Percentiles rank a stretch among this genome's conserved stretches.
These are phyloP conservation scores for Metschnikowia continentalis DNA, from an alignment of 805 yeast genomes.

Conservation along the genomic window DNA sequence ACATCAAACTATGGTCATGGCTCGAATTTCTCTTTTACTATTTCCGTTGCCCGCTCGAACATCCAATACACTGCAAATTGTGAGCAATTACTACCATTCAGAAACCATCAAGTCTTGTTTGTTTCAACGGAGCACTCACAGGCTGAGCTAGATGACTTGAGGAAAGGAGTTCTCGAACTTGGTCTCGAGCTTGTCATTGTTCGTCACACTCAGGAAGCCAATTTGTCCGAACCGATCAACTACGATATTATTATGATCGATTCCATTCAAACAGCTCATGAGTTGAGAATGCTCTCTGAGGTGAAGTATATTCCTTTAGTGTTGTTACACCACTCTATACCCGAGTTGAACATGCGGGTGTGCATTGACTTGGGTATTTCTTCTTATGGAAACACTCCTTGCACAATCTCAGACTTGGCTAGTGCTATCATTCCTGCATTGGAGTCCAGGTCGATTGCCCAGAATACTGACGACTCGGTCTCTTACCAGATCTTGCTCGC, in stretches of 20 bases:
- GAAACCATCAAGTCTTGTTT: conserved; percentile 64
- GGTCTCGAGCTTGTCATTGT: conserved; percentile 62
- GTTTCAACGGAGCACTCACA: conserved; percentile 61
- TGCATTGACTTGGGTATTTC: conserved; percentile 85
- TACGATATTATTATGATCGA: conserved; percentile 84
- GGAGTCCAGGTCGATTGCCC: conserved; percentile 76
- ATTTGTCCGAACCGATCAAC: conserved; percentile 51
- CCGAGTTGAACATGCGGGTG: conserved; percentile 72
- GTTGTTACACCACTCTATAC: conserved; percentile 67
- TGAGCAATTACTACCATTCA: conserved; percentile 69
- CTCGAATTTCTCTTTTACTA: conserved; percentile 77
- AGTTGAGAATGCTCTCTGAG: conserved; percentile 64
- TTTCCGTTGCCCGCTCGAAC: conserved; percentile 70
- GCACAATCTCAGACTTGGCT: conserved; percentile 76
- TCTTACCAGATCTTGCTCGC: conserved; percentile 74
- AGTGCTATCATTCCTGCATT: conserved; percentile 80
- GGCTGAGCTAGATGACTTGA: conserved; percentile 48
- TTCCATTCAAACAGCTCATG: conserved; percentile 68
- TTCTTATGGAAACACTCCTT: conserved; percentile 85
- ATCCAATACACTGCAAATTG: conserved; percentile 59
- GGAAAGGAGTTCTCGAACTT: conserved; percentile 47
- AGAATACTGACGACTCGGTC: conserved; percentile 72
- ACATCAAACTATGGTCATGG: conserved; percentile 77
- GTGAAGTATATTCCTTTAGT: conserved; percentile 85
- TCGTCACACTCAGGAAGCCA: conserved; percentile 52